A percentile compares a stretch with the other conserved stretches of the same genome.
phyloP scores from a whole-genome alignment of 1,139 yeast species.

The Hyphopichia khmerensis region DNA sequence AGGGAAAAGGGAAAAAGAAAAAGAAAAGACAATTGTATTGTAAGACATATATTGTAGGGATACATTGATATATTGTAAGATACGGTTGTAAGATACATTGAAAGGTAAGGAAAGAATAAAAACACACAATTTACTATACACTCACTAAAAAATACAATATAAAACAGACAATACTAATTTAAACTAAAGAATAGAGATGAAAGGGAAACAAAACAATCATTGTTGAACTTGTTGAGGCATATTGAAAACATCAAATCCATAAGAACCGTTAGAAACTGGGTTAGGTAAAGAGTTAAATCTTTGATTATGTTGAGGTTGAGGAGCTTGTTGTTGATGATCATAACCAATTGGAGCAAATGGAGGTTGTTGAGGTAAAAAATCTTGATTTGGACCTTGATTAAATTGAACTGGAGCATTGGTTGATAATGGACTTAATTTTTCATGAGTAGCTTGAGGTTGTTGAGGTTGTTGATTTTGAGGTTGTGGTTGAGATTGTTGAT shows the following conservation, averaged over 20 bases:
- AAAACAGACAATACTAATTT: not conserved
- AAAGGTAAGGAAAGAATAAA: not conserved
- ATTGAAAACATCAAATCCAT: constrained; percentile 17
- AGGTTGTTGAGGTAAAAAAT: constrained; percentile 9
- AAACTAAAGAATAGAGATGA: not conserved
- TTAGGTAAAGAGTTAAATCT: constrained; percentile 31
- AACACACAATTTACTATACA: not conserved
- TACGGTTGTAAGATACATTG: not conserved
- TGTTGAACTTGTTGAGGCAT: constrained; percentile 8
- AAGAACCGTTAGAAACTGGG: constrained; percentile 16
- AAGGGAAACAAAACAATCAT: not conserved
- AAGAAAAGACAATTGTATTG: too few species aligned
- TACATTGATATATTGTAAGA: too few species aligned
- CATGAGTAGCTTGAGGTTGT: constrained; percentile 14
- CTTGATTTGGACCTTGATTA: not conserved
- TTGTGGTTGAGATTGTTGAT: constrained; percentile 13
- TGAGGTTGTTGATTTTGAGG: constrained; percentile 14
- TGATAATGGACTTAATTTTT: constrained; percentile 28
- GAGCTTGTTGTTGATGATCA: constrained; percentile 10
- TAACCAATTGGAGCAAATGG: constrained; percentile 9
- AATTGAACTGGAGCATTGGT: constrained; percentile 11
- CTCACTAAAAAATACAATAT: not conserved
- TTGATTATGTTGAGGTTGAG: constrained; percentile 10
- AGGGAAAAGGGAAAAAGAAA: too few species aligned
- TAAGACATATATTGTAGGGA: too few species aligned